Evolutionary conservation across 805 yeast genomes (phyloP).

Genomic region (Starmerella davenportii): DNA sequence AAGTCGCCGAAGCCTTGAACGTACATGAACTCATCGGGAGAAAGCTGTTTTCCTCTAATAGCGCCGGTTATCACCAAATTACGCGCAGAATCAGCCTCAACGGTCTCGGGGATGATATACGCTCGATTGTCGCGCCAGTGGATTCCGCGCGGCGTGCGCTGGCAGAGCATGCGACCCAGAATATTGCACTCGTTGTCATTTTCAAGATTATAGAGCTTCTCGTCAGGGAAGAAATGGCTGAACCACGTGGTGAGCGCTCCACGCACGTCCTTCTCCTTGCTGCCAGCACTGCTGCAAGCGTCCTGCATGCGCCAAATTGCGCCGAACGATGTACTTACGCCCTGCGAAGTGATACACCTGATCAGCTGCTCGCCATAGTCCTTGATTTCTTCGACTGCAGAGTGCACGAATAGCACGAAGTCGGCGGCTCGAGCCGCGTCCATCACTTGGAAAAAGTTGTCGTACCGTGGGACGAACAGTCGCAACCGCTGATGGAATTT

Average conservation of each 20-base stretch:
- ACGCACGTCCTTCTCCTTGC: constrained; percentile 51
- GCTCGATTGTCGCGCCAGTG: constrained; percentile 91
- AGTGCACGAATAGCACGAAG: constrained; percentile 73
- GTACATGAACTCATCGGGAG: constrained; percentile 60
- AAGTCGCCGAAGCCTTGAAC: constrained; percentile 83
- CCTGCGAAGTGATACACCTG: constrained; percentile 79
- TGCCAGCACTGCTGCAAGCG: constrained; percentile 37
- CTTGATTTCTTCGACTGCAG: constrained; percentile 73
- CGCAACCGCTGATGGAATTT: constrained; percentile 64
- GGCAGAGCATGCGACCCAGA: constrained; percentile 60
- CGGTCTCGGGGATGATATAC: constrained; percentile 57
- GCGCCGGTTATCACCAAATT: constrained; percentile 55
- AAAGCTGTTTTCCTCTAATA: constrained; percentile 59
- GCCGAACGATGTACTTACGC: constrained; percentile 67
- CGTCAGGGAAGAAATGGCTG: constrained; percentile 64
- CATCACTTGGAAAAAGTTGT: constrained; percentile 46
- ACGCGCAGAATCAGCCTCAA: constrained; percentile 27
- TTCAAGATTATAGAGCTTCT: constrained; percentile 57
- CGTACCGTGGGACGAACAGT: constrained; percentile 43
- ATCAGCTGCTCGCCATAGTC: constrained; percentile 74
- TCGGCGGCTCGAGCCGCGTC: constrained; percentile 85
- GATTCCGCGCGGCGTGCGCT: constrained; percentile 67
- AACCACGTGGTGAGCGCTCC: constrained; percentile 49
- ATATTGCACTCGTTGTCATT: constrained; percentile 49
- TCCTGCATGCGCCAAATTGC: constrained; percentile 56